These are phyloP conservation scores for Calonectria hawksworthii DNA, from an alignment of 2,329 filamentous ascomycete genomes.

Conservation along the genomic window DNA sequence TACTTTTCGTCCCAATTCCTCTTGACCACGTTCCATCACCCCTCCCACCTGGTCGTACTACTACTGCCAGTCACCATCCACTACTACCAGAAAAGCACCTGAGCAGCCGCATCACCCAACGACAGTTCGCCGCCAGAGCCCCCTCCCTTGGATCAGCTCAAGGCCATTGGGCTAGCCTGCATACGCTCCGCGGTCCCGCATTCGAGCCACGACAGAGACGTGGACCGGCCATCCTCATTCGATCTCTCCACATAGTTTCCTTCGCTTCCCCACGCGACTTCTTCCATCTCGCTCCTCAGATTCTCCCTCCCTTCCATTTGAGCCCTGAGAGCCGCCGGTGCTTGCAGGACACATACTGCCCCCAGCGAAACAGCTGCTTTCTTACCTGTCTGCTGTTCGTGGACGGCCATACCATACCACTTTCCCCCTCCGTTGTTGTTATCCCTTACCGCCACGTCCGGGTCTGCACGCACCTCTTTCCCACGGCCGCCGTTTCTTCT, in stretches of 20 bases:
- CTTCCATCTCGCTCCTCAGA: slow-evolving; percentile 50
- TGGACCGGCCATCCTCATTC: slow-evolving; percentile 51
- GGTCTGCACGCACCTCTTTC: slow-evolving; percentile 36
- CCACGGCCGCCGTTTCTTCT: slow-evolving; percentile 38
- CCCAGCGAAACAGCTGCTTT: slow-evolving; percentile 50
- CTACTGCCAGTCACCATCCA: slow-evolving; percentile 45
- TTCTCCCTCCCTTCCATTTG: slow-evolving; percentile 48
- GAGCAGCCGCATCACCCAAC: slow-evolving; percentile 47
- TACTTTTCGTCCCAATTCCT: slow-evolving; percentile 36
- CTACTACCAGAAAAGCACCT: slow-evolving; percentile 43
- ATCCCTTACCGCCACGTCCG: slow-evolving; percentile 48
- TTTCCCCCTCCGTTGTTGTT: slow-evolving; percentile 45
- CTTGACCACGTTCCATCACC: slow-evolving; percentile 43
- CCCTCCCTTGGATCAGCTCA: slow-evolving; percentile 48
- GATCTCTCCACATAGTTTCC: slow-evolving; percentile 50
- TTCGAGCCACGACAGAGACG: slow-evolving; percentile 57
- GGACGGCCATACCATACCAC: slow-evolving; percentile 45
- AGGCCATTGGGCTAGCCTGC: slow-evolving; percentile 54
- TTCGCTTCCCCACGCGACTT: slow-evolving; percentile 52
- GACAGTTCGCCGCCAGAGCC: slow-evolving; percentile 45
- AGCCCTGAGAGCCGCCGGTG: slow-evolving; percentile 48
- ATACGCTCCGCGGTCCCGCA: slow-evolving; percentile 54
- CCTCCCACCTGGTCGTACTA: slow-evolving; percentile 40
- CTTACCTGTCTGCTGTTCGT: slow-evolving; percentile 40
- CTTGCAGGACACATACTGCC: slow-evolving; percentile 52